Conservation (phyloP, 2,329 filamentous ascomycete genomes). For the Thielaviopsis musarum region DNA sequence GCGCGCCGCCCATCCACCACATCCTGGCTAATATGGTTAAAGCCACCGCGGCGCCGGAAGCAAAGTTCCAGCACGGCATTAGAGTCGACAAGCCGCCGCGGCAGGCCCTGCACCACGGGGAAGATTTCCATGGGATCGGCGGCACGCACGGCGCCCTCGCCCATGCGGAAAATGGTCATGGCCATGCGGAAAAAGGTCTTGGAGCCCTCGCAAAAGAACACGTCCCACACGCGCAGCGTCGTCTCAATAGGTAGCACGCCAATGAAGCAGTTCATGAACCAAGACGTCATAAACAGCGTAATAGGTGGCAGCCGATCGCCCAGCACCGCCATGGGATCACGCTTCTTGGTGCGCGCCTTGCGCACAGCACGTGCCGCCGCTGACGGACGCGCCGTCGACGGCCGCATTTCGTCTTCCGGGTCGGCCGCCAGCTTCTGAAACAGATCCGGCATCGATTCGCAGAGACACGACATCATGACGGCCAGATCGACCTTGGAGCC, state of each 20-base stretch:
- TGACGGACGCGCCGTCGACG: constrained; percentile 13
- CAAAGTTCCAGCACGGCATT: constrained; percentile 71
- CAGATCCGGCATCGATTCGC: constrained; percentile 64
- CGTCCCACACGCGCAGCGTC: constrained; percentile 84
- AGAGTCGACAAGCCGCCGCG: constrained; percentile 63
- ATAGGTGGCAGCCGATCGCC: constrained; percentile 62
- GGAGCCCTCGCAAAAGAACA: constrained; percentile 88
- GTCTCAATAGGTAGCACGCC: constrained; percentile 84
- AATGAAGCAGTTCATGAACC: constrained; percentile 97
- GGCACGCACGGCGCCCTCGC: constrained; percentile 62
- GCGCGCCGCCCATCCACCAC: constrained; percentile 61
- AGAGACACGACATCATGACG: constrained; percentile 75
- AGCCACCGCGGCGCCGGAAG: constrained; percentile 63
- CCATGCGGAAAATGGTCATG: constrained; percentile 77
- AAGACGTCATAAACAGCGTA: constrained; percentile 80
- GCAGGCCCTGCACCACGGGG: constrained; percentile 78
- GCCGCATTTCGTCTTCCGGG: constrained; percentile 35
- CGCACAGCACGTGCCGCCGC: constrained; percentile 13
- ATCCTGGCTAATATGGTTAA: constrained; percentile 66
- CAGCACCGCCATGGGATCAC: constrained; percentile 24
- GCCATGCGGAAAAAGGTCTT: constrained; percentile 89
- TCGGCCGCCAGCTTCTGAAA: constrained; percentile 81
- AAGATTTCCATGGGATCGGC: constrained; percentile 95
- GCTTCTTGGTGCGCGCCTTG: constrained; percentile 20
- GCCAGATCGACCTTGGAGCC: constrained; percentile 87